Evolutionary conservation across 805 yeast genomes (phyloP), one percentile per base, ranked within the genome.

Genomic region (Lipomyces chichibuensis): DNA sequence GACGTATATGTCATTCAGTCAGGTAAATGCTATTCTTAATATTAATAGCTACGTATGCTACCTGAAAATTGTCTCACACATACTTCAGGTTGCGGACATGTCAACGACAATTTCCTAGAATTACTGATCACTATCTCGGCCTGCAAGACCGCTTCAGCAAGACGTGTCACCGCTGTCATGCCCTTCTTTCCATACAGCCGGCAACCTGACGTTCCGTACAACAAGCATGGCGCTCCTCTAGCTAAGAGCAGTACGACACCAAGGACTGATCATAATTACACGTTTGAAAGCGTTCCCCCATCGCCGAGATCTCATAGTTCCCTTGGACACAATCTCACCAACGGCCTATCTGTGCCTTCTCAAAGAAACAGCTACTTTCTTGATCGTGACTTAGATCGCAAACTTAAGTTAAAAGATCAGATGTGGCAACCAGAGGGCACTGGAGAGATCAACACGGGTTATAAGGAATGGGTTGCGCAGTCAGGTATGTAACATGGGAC

Each of bases 161-260:
- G 85, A 65, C 83, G 94, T 65, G 96, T 92, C 56, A 91, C 97
- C 1, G 97, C 94, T 0, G 97, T 92, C 37, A 82, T 91, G 77
- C 99, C 99, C 2, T 83, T 92, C 68, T 95, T 95, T 78, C 97
- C 98, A 33, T 95, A 95, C 77, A 90, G 97, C 2, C 84, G 99
- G 75, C 99, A 95, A 78, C 96, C 97, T 3, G 98, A 94, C 78
- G 87, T 91, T 49, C 97, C 97, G 39, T 90, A 89, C 75, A 87
- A 90, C 65, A 84, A 85, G 75, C 84, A 85, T 49, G 95, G 96
- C 13, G 91, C 93, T 0, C 96, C 96, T 8, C 80, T 82, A 57
- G 77, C 82, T 17, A 32, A 75, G 78, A 71, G 81, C 76, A 60
- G 52, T 35, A 27, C 39, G 46, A 49, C 68, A 29, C 70, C 67